phyloP scores from a whole-genome alignment of 179 eudicot species.

The Sideroxylon spinosum region DNA sequence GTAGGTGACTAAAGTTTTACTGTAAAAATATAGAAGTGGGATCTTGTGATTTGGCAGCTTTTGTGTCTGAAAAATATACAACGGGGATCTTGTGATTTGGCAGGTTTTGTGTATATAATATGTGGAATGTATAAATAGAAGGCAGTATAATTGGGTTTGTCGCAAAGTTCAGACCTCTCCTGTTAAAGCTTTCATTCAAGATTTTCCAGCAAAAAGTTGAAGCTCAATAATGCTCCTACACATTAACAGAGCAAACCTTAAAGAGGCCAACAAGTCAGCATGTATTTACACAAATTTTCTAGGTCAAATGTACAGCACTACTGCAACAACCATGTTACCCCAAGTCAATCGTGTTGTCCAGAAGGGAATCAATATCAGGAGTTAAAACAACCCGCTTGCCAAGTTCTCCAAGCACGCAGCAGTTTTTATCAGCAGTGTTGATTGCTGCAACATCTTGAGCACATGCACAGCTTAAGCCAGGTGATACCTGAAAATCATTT shows the following conservation, averaged over 20 bases:
- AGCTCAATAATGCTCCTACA: not conserved
- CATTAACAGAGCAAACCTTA: not conserved
- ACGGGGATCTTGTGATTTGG: not conserved
- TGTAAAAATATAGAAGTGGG: not conserved
- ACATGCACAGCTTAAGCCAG: slow-evolving; percentile 36
- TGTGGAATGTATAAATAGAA: slow-evolving; percentile 9
- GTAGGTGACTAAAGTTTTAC: not conserved
- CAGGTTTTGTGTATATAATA: slow-evolving; percentile 7
- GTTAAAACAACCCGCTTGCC: slow-evolving; percentile 42
- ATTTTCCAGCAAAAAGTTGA: not conserved
- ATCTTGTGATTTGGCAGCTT: slow-evolving; percentile 8
- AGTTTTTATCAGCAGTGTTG: slow-evolving; percentile 34
- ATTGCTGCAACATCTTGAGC: slow-evolving; percentile 40
- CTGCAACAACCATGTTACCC: not conserved
- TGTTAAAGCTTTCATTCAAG: slow-evolving; percentile 1
- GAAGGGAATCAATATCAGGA: slow-evolving; percentile 39
- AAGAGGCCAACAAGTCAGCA: not conserved
- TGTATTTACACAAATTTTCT: not conserved
- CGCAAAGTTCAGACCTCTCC: not conserved
- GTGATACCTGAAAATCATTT: slow-evolving; percentile 46
- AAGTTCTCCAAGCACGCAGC: slow-evolving; percentile 38
- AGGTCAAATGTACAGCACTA: not conserved
- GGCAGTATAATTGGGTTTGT: not conserved
- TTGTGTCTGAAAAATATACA: not conserved
- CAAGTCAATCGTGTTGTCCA: slow-evolving; percentile 16